Evolutionary conservation across 495 filamentous ascomycete species (phyloP).

Genomic region (Lophiostoma macrostomum): DNA sequence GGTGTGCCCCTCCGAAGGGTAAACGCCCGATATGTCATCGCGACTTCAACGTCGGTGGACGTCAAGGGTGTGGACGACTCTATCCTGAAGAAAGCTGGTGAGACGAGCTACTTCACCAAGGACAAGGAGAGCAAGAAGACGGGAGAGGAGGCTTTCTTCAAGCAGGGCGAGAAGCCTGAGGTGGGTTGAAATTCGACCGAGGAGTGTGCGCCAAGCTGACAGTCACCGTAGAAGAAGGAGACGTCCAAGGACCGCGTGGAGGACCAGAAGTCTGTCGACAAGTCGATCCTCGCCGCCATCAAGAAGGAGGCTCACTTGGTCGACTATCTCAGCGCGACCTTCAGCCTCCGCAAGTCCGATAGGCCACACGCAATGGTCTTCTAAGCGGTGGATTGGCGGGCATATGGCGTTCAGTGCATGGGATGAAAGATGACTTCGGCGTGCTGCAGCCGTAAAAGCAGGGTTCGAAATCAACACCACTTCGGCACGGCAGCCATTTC

Average conservation of each 20-base stretch:
- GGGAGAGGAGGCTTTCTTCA: slow-evolving; percentile 95
- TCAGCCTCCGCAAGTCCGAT: slow-evolving; percentile 97
- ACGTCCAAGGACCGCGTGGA: slow-evolving; percentile 80
- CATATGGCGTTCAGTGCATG: slow-evolving; percentile 29
- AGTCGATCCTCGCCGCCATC: slow-evolving; percentile 82
- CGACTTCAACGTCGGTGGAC: slow-evolving; percentile 87
- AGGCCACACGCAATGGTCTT: slow-evolving; percentile 88
- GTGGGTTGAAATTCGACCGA: slow-evolving; percentile 52
- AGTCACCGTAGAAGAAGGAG: slow-evolving; percentile 81
- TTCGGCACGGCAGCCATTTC: slow-evolving; percentile 28
- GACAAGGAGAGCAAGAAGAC: slow-evolving; percentile 89
- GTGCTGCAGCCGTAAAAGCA: slow-evolving; percentile 35
- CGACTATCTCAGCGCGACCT: slow-evolving; percentile 85
- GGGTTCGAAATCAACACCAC: slow-evolving; percentile 11
- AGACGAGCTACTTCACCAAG: slow-evolving; percentile 87
- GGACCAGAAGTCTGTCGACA: slow-evolving; percentile 98
- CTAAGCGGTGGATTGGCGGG: slow-evolving; percentile 32
- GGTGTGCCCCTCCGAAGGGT: slow-evolving; percentile 97
- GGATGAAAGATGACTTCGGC: slow-evolving; percentile 31
- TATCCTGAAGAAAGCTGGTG: slow-evolving; percentile 79
- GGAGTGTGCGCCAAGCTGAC: not conserved
- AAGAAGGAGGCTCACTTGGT: slow-evolving; percentile 91
- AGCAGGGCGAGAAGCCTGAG: slow-evolving; percentile 94
- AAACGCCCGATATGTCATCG: slow-evolving; percentile 98
- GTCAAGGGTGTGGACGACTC: slow-evolving; percentile 75